A percentile compares a stretch with the other conserved stretches of the same genome.
Evolutionary conservation across 1,284 basidiomycete species (phyloP).

Genomic region (Volvariella volvacea): DNA sequence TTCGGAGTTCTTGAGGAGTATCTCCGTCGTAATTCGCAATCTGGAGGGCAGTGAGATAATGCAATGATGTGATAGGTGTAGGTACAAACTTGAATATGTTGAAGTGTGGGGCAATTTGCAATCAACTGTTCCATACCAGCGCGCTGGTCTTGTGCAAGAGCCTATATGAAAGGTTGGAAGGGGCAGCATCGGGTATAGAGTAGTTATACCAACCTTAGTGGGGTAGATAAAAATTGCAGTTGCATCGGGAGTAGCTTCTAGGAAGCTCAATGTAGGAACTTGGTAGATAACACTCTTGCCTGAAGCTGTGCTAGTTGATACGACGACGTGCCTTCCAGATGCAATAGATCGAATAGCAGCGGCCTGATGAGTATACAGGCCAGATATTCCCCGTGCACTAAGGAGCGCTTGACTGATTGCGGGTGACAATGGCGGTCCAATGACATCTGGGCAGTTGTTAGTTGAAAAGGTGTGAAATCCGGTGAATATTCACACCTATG

Average conservation of each 20-base stretch:
- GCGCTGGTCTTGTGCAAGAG: slow-evolving; percentile 86
- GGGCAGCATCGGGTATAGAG: background rate
- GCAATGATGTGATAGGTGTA: background rate
- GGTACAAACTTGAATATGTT: slow-evolving; percentile 45
- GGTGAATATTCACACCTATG: no score
- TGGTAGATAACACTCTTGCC: slow-evolving; percentile 92
- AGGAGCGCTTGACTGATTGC: slow-evolving; percentile 53
- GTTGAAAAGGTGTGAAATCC: no score
- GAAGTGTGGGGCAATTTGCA: slow-evolving; percentile 53
- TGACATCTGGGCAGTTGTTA: no score
- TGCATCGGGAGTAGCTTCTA: slow-evolving; percentile 55
- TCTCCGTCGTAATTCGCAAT: slow-evolving; percentile 88
- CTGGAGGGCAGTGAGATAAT: slow-evolving; percentile 14
- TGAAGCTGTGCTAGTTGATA: slow-evolving; percentile 87
- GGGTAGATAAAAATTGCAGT: slow-evolving; percentile 88
- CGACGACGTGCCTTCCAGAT: slow-evolving; percentile 68
- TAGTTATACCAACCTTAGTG: slow-evolving; percentile 57
- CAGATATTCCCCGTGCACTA: slow-evolving; percentile 57
- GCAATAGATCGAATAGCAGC: slow-evolving; percentile 67
- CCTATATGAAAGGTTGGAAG: slow-evolving; percentile 33
- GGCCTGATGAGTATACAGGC: slow-evolving; percentile 77
- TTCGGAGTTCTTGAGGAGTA: slow-evolving; percentile 63
- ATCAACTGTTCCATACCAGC: slow-evolving; percentile 64
- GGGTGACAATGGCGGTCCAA: slow-evolving; percentile 53
- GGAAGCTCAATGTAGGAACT: slow-evolving; percentile 65